Conservation (phyloP, 768 basidiomycete species). For the Lactarius quietus region DNA sequence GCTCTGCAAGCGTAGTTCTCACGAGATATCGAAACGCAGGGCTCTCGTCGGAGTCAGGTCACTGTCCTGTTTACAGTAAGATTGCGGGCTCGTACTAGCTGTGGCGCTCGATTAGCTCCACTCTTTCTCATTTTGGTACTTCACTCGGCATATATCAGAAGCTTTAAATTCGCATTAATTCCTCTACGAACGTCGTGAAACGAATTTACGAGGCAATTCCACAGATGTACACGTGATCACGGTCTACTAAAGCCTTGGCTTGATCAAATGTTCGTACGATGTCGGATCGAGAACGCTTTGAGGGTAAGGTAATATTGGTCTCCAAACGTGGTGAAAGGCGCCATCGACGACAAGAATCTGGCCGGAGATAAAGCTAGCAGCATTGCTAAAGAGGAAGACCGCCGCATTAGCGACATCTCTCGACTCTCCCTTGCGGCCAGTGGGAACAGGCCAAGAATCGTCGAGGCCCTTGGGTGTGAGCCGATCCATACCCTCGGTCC, state of each 20-base stretch:
- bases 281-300: constrained; percentile 29
- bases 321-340: constrained; percentile 27
- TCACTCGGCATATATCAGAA: not conserved
- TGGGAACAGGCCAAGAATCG: not conserved
- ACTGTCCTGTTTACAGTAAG: not conserved
- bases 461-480: constrained; percentile 34
- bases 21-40: not conserved
- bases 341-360: constrained; percentile 35
- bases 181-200: not conserved
- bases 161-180: not conserved
- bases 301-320: constrained; percentile 26
- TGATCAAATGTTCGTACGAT: constrained; percentile 24
- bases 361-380: constrained; percentile 39
- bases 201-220: not conserved
- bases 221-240: not conserved
- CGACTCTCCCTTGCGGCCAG: constrained; percentile 26
- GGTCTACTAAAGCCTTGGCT: constrained; percentile 23
- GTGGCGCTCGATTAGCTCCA: not conserved
- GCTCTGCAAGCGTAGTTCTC: not conserved
- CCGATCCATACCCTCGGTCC: constrained; percentile 73
- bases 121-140: not conserved
- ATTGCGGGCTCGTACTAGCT: not conserved
- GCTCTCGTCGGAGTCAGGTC: not conserved
- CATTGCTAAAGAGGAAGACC: constrained; percentile 41
- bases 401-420: constrained; percentile 39